Base-by-base conservation (phyloP, 306 rosid genomes). In the Fagus crenata region DNA sequence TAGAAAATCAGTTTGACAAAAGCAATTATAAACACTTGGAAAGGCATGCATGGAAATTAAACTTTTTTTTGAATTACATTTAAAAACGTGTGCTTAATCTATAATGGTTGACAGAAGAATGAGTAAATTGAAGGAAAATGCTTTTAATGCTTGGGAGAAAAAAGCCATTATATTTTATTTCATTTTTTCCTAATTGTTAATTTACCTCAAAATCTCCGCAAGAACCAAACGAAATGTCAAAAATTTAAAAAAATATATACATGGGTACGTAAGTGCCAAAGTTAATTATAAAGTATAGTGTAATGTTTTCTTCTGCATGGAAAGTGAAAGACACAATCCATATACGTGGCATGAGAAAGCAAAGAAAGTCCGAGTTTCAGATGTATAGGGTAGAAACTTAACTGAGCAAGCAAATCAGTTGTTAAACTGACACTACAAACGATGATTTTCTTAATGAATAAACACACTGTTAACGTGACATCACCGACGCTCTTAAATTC, bases 301-400 rank as follows among this genome's bases (percentile, higher is more conserved):
- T n/a, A 4, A 31, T 42, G 77, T 53, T 75, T 75, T 58, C 40
- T 39, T 76, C 67, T 53, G 82, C 74, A 36, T 63, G 72, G 28
- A 80, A 43, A 70, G 71, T 68, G 79, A 68, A 75, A 68, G 73
- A 65, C 70, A 31, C 58, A 79, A 78, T 11, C 5, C 12, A 12
- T 7, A 76, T 60, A 81, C 78, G 86, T 87, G 89, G 84, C 86
- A 81, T 55, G 76, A 53, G 53, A 65, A 82, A 80, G 82, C 65
- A 71, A 31, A 35, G 65, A 90, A 89, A 90, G 96, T 92, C 90
- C 40, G 72, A 77, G 92, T 83, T 87, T 65, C 87, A 86, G 96
- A 87, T 89, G 93, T 74, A 89, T 81, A 79, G 79, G 96, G 87
- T 90, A 85, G 97, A 92, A 90, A 90, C 90, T 84, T 92, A 53